Evolutionary conservation across 2,329 filamentous ascomycete genomes (phyloP).

Genomic region (Dendrostoma leiphaemia): DNA sequence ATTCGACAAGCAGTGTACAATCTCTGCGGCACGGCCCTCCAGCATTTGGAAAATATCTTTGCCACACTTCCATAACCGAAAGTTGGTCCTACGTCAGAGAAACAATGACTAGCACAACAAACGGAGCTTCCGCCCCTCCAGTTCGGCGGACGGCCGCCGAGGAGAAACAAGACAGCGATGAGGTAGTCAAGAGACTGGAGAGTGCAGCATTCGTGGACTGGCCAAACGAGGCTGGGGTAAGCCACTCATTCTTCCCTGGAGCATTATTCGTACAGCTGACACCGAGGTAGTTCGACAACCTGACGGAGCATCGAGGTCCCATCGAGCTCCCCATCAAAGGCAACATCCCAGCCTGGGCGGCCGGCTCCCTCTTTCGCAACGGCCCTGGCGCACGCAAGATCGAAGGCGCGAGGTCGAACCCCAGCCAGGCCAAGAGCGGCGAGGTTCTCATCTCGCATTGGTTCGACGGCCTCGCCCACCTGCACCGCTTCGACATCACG

Average conservation of each 20-base stretch:
- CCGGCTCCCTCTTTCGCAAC: constrained; percentile 71
- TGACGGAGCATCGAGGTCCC: constrained; percentile 64
- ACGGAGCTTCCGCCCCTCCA: neutral
- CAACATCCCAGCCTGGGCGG: constrained; percentile 66
- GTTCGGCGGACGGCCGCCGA: neutral
- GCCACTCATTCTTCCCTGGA: constrained; percentile 12
- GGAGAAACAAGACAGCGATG: constrained; percentile 5
- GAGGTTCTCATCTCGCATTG: constrained; percentile 67
- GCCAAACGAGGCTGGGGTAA: constrained; percentile 48
- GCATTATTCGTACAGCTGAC: neutral
- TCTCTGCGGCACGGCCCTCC: too few relatives aligned
- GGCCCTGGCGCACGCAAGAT: constrained; percentile 67
- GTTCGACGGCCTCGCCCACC: constrained; percentile 76
- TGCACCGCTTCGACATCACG: constrained; percentile 70
- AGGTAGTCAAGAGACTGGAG: constrained; percentile 14
- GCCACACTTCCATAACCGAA: neutral
- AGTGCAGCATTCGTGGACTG: constrained; percentile 38
- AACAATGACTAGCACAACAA: neutral
- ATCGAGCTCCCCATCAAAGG: constrained; percentile 64
- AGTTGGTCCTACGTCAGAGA: too few relatives aligned
- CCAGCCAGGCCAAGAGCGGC: neutral
- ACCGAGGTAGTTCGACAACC: constrained; percentile 60
- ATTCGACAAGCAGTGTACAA: too few relatives aligned
- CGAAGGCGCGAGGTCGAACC: constrained; percentile 53
- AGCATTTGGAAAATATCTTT: neutral